Base-by-base conservation (phyloP, 2,329 filamentous ascomycete species). In the Thermothelomyces thermophilus region DNA sequence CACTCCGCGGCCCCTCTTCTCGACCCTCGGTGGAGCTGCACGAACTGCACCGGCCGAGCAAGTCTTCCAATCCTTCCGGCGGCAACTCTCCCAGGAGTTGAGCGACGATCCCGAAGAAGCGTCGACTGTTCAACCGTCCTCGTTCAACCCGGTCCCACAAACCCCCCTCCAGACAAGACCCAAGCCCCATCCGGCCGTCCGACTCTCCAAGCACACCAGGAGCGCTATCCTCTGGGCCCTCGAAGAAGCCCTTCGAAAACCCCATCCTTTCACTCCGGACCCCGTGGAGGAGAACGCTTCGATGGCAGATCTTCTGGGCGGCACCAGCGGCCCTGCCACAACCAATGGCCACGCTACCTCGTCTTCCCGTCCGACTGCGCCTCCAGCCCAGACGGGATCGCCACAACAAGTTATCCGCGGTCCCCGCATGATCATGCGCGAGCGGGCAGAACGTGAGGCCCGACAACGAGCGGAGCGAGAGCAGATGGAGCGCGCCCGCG, bases 201-300 rank as follows among this genome's bases (percentile, higher is more conserved):
- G 81, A 62, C 84, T 96, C 67, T 95, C 90, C 41, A 84, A 82
- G 60, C 83, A 87, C 57, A 95, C 89, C 41, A 87, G 88, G 57
- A 87, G 86, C 67, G 91, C 93, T 33, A 90, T 98, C 65, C 84
- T 95, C 61, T 97, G 87, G 73, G 83, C 90, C 33, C 80, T 97
- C 50, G 90, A 97, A 73, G 89, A 94, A 72, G 89, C 88, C 33
- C 77, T 97, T 58, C 85, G 90, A 59, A 80, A 84, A 41, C 90
- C 91, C 2, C 79, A 89, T 58, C 74, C 82, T 42, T 94, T 97
- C 69, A 94, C 90, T 8, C 78, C 86, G 20, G 90, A 95, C 68
- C 72, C 84, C 59, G 77, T 84, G 54, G 93, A 98, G 75, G 87
- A 95, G 73, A 86, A 87, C 77, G 87, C 90, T 60, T 80, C 82